Percentiles rank a stretch among this genome's conserved stretches.
phyloP scores from a whole-genome alignment of 2,329 filamentous ascomycete species.

The Clarireedia paspali region DNA sequence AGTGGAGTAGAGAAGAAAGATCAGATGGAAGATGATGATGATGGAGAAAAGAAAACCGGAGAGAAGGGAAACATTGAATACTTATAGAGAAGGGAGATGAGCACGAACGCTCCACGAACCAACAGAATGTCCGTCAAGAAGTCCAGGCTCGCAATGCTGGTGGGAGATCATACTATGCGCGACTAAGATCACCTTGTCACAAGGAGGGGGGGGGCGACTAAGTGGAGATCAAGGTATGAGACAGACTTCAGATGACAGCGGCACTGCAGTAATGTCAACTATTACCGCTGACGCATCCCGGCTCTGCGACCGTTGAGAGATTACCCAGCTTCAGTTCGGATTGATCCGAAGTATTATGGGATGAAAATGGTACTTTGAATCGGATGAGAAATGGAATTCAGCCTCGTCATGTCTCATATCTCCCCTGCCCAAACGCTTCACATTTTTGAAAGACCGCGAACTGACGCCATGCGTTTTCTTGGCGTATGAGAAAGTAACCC shows the following conservation, averaged over 20 bases:
- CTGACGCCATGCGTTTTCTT: neutral
- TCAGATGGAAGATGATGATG: neutral
- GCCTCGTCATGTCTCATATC: neutral
- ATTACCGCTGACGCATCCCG: neutral
- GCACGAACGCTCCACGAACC: neutral
- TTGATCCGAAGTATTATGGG: neutral
- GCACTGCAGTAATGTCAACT: neutral
- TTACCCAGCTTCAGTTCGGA: neutral
- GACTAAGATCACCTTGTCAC: neutral
- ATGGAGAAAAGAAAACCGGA: neutral
- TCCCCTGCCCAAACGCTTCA: neutral
- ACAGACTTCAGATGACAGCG: conserved; percentile 1
- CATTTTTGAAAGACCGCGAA: neutral
- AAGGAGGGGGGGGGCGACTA: neutral
- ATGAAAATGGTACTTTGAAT: neutral
- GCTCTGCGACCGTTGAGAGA: neutral
- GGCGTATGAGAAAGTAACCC: neutral
- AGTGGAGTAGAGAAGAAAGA: conserved; percentile 4
- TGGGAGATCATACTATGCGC: conserved; percentile 6
- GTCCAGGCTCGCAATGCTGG: neutral
- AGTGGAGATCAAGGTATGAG: neutral
- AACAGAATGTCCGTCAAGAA: too few relatives aligned
- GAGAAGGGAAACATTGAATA: neutral
- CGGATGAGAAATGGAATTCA: conserved; percentile 4
- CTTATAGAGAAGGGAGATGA: neutral